Evolutionary conservation across 495 filamentous ascomycete genomes (phyloP), one percentile per base, ranked within the genome.

Genomic region (Cercophora scortea): DNA sequence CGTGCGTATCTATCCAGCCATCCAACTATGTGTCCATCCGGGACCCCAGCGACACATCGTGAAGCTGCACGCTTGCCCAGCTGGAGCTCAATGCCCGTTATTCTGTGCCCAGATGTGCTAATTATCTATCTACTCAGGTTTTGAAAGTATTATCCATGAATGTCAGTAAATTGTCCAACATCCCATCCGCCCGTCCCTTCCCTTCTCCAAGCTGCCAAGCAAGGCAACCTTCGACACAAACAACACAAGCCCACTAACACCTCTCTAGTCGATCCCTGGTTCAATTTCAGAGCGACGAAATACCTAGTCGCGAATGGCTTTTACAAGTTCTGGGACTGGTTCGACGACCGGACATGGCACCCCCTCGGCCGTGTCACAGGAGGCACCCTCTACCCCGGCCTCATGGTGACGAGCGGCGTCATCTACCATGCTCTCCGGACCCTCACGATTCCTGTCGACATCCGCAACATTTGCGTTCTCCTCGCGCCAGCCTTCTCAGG

Each of bases 301-400:
- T 96, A 99, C 61, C 80, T 99, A 45, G 86, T 97, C 50, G 79
- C 93, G 61, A 79, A 99, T 80, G 94, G 94, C 53, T 97, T 99
- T 73, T 94, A 96, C 69, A 89, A 86, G 68, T 99, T 99, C 67
- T 99, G 94, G 94, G 92, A 99, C 72, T 99, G 94, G 94, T 99
- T 99, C 65, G 94, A 99, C 74, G 94, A 99, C 78, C 85, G 93
- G 76, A 98, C 94, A 81, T 99, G 94, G 94, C 93, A 99, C 73
- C 94, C 94, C 54, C 86, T 99, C 53, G 94, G 94, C 53, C 89
- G 94, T 74, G 94, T 99, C 61, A 99, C 94, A 52, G 94, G 94
- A 71, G 94, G 94, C 62, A 99, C 94, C 18, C 82, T 99, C 51
- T 99, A 99, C 67, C 94, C 94, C 16, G 94, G 94, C 61, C 80